phyloP scores from a whole-genome alignment of 192 early-diverging fungal genomes.

The Podila epicladia region DNA sequence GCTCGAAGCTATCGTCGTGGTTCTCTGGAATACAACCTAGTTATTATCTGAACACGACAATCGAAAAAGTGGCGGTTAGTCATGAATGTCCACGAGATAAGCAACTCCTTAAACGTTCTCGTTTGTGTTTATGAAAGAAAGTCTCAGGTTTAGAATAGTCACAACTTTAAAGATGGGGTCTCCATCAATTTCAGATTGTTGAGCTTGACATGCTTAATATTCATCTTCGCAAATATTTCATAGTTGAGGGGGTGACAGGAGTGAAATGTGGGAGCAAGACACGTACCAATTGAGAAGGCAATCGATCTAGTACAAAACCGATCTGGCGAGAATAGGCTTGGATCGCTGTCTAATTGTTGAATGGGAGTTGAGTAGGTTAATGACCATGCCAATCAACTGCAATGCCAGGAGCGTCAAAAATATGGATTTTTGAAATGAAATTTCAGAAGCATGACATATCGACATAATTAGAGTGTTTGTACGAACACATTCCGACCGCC shows the following conservation, averaged over 20 bases:
- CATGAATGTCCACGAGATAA: not conserved
- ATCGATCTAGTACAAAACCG: no score
- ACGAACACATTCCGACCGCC: slow-evolving; percentile 57
- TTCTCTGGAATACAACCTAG: no score
- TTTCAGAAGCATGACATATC: slow-evolving; percentile 57
- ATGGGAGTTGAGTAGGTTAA: no score
- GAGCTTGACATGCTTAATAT: slow-evolving; percentile 55
- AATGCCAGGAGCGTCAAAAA: not conserved
- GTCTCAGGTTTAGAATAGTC: slow-evolving; percentile 54
- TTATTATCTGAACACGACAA: not conserved
- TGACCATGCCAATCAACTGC: no score
- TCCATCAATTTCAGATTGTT: slow-evolving; percentile 56
- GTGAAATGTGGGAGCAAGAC: not conserved
- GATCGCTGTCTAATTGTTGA: no score
- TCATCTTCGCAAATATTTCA: slow-evolving; percentile 32
- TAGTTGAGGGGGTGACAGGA: not conserved
- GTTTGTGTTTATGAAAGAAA: not conserved
- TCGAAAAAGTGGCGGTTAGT: not conserved
- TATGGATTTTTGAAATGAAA: not conserved
- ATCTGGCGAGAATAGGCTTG: no score
- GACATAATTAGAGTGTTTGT: slow-evolving; percentile 52
- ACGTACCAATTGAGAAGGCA: slow-evolving; percentile 21
- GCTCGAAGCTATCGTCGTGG: no score
- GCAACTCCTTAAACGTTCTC: not conserved
- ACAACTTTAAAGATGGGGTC: slow-evolving; percentile 53